Evolutionary conservation across 2,329 filamentous ascomycete species (phyloP), one percentile per base, ranked within the genome.

Genomic region (Sporothrix euskadiensis): DNA sequence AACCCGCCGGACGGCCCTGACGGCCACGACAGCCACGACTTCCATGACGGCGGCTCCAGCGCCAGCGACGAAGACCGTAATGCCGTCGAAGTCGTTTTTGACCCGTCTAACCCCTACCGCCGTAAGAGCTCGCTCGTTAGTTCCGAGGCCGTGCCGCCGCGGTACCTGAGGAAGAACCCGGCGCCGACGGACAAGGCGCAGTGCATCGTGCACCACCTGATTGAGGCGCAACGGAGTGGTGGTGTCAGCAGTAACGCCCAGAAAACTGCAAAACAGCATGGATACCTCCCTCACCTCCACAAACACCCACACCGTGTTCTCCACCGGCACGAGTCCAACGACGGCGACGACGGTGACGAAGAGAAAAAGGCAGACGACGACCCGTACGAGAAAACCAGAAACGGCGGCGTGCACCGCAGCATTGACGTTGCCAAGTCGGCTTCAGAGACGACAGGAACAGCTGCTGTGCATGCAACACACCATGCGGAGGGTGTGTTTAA

Each of bases 71-170:
- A 88, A 73, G 87, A 88, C 61, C 82, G 80, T 63, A 81, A 80
- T 68, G 81, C 85, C 12, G 83, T 89, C 68, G 87, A 89, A 83
- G 89, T 91, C 69, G 85, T 88, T 30, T 91, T 92, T 78, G 89
- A 91, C 75, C 82, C 87, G 1, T 81, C 85, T 54, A 90, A 87
- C 76, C 84, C 85, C 0, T 89, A 90, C 77, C 87, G 90, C 30
- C 86, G 90, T 74, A 92, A 91, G 82, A 90, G 88, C 78, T 91
- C 89, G 14, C 84, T 92, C 68, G 87, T 90, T 14, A 79, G 84
- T 4, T 82, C 83, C 68, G 88, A 90, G 41, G 78, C 82, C 2
- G 77, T 81, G 19, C 75, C 78, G 8, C 83, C 83, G 5, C 76
- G 82, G 69, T 49, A 49, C 6, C 77, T 83, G 10, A 77, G 79